Evolutionary conservation across 768 basidiomycete species (phyloP), one percentile per base, ranked within the genome.

Genomic region (Inosperma sp.): DNA sequence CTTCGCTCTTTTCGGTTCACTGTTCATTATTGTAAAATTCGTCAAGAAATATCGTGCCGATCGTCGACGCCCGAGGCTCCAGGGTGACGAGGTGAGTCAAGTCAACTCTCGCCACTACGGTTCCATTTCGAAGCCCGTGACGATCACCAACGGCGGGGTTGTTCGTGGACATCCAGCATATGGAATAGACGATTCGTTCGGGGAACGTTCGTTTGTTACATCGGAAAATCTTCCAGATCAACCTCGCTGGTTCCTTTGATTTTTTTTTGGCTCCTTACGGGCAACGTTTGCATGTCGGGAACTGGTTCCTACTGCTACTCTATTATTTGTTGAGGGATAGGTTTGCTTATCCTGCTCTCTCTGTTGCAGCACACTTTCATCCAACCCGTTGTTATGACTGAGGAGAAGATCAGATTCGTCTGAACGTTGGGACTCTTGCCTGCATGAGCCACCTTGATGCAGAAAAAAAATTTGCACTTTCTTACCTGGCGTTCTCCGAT

Each of bases 71-170:
- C 59, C 74, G 58, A 70, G 67, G 65, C 68, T 77, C 51, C 65
- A 68, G 30, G 76, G 76, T 61, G 72, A 73, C 54, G 76, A 77
- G 73, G 76, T 77, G 66, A 74, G 74, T 73, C 60, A 70, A 62
- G 65, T 67, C 52, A 62, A 68, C 49, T 49, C 55, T 55, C 56
- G 56, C 59, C 58, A 65, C 59, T 74, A 73, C 56, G 70, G 73
- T 57, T 62, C 71, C 54, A 65, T 71, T 57, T 56, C 64, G 53
- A 60, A 59, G 45, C 51, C 55, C 43, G 31, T 41, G 48, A 39
- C 43, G 52, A 36, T 19, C 26, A 41, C 45, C 9, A 26, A 48
- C 30, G 27, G 47, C 36, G 54, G 49, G 21, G 48, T 36, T 19
- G 53, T 29, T 27, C 41, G 27, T 47, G 22, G 48, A 44, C 48